Conservation (phyloP, 192 early-diverging fungal genomes). For the Obelidium mucronatum region DNA sequence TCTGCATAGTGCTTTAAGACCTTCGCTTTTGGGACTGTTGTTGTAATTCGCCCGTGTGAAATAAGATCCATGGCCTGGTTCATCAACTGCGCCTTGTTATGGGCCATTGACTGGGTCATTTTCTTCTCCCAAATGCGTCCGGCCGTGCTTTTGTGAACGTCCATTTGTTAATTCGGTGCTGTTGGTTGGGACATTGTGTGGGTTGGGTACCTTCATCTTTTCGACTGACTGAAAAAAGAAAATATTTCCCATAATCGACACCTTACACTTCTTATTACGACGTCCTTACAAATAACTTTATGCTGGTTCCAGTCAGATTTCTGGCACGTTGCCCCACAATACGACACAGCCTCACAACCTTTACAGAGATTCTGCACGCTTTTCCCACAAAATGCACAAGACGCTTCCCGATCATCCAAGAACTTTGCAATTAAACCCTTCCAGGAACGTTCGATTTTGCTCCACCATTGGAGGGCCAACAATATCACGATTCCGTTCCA, state of each 20-base stretch:
- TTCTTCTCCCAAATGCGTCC: constrained; percentile 35
- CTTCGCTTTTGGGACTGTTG: constrained; percentile 93
- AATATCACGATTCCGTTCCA: neutral
- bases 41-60: constrained; percentile 88
- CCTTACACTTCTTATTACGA: too few species aligned
- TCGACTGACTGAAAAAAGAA: neutral
- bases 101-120: constrained; percentile 18
- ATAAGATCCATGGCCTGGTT: constrained; percentile 88
- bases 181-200: neutral
- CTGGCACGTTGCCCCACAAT: constrained; percentile 7
- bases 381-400: constrained; percentile 62
- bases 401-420: constrained; percentile 63
- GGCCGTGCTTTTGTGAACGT: constrained; percentile 10
- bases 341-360: constrained; percentile 30
- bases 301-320: constrained; percentile 66
- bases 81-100: constrained; percentile 54
- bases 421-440: constrained; percentile 1
- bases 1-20: constrained; percentile 86
- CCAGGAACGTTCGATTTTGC: constrained; percentile 22
- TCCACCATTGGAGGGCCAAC: constrained; percentile 26
- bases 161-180: neutral
- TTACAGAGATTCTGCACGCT: constrained; percentile 68
- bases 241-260: neutral
- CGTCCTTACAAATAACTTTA: constrained; percentile 77
- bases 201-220: neutral